Conservation (phyloP, 768 basidiomycete genomes). For the Tylopilus subfusipes region DNA sequence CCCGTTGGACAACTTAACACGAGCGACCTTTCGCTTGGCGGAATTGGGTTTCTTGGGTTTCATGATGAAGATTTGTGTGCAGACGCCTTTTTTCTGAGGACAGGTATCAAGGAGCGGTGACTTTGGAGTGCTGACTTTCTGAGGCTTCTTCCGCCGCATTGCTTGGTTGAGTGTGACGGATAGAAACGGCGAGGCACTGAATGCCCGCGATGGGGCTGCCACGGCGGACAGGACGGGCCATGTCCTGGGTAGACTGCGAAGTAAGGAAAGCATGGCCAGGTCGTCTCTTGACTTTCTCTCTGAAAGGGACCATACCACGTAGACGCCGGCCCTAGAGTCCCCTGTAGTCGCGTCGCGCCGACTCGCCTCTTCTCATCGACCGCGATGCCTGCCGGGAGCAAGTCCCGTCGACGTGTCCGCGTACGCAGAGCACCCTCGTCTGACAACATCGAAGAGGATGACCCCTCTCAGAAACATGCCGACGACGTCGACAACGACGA, state of each 20-base stretch:
- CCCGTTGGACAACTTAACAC: constrained; percentile 88
- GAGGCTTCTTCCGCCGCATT: constrained; percentile 69
- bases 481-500: constrained; percentile 41
- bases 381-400: constrained; percentile 33
- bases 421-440: constrained; percentile 47
- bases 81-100: constrained; percentile 91
- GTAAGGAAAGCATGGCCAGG: constrained; percentile 26
- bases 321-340: constrained; percentile 28
- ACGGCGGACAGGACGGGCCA: constrained; percentile 11
- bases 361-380: background rate
- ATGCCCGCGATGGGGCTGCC: constrained; percentile 39
- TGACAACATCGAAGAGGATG: constrained; percentile 57
- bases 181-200: constrained; percentile 59
- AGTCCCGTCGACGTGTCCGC: constrained; percentile 39
- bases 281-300: too few relatives aligned
- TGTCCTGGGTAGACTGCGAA: constrained; percentile 21
- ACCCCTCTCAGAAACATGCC: constrained; percentile 34
- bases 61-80: constrained; percentile 71
- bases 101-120: constrained; percentile 78
- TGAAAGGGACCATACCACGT: constrained; percentile 19
- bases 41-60: constrained; percentile 99
- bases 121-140: constrained; percentile 42
- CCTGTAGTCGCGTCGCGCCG: constrained; percentile 21
- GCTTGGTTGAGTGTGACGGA: constrained; percentile 83
- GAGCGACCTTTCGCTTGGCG: constrained; percentile 94